A percentile compares a stretch with the other conserved stretches of the same genome.
Conservation (phyloP, 495 filamentous ascomycete genomes). For the Rostrohypoxylon terebratum region DNA sequence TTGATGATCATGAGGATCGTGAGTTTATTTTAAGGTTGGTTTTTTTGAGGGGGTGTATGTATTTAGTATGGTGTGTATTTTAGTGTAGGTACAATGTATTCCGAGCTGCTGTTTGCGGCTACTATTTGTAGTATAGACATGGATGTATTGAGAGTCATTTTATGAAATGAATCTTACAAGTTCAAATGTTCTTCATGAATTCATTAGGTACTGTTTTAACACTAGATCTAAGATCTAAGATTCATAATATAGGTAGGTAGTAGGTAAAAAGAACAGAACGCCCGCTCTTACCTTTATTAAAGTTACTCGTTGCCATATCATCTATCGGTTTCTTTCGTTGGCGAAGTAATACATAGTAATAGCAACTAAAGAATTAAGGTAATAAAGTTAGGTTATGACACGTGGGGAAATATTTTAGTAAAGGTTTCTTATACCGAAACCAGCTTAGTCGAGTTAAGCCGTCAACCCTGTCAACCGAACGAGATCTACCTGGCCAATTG, state of each 20-base stretch:
- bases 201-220: too few species aligned
- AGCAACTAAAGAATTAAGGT: neutral
- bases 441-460: slow-evolving; percentile 32
- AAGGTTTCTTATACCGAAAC: slow-evolving; percentile 28
- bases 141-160: too few species aligned
- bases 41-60: neutral
- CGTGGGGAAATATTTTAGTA: slow-evolving; percentile 20
- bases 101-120: neutral
- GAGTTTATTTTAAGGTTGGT: neutral
- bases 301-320: neutral
- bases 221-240: neutral
- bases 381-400: slow-evolving; percentile 30
- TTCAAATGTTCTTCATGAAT: neutral
- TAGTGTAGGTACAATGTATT: neutral
- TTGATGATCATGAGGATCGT: neutral
- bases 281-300: neutral
- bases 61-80: neutral
- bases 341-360: neutral
- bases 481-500: slow-evolving; percentile 24
- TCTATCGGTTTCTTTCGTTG: neutral
- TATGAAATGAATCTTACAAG: too few species aligned
- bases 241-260: neutral
- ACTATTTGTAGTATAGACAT: neutral
- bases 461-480: slow-evolving; percentile 34
- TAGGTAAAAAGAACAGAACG: neutral